A percentile compares a stretch with the other conserved stretches of the same genome.
Evolutionary conservation across 352 stramenopile genomes (phyloP).

Genomic region (Pythium dissimile): DNA sequence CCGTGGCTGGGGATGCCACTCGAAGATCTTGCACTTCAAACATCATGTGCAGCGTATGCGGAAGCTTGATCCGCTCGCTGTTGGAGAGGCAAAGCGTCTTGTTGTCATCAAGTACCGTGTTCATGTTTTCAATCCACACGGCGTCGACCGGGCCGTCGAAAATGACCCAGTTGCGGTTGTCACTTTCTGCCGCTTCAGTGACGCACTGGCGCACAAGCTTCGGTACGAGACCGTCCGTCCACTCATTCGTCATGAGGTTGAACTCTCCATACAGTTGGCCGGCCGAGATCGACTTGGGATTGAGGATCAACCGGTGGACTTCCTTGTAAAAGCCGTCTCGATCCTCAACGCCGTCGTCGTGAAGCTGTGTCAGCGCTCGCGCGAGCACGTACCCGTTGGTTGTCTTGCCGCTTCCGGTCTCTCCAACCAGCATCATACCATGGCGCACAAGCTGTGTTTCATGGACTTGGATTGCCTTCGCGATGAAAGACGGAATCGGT

Average conservation of each 20-base stretch:
- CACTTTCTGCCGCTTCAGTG: slow-evolving; percentile 65
- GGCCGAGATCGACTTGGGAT: slow-evolving; percentile 96
- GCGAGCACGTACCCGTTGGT: slow-evolving; percentile 80
- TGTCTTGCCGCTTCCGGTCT: slow-evolving; percentile 88
- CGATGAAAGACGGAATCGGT: slow-evolving; percentile 82
- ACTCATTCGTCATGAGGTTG: slow-evolving; percentile 93
- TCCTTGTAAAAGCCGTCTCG: slow-evolving; percentile 87
- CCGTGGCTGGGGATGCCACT: slow-evolving; percentile 85
- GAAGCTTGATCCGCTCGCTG: slow-evolving; percentile 86
- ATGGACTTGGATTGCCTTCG: slow-evolving; percentile 87
- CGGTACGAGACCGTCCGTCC: slow-evolving; percentile 91
- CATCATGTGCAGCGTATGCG: slow-evolving; percentile 89
- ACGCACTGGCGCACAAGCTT: slow-evolving; percentile 91
- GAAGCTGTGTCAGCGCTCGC: slow-evolving; percentile 65
- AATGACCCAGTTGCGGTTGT: slow-evolving; percentile 89
- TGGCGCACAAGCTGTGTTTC: slow-evolving; percentile 91
- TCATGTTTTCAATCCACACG: slow-evolving; percentile 94
- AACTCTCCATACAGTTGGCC: slow-evolving; percentile 94
- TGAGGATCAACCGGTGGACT: slow-evolving; percentile 87
- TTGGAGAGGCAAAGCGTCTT: slow-evolving; percentile 86
- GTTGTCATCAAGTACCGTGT: slow-evolving; percentile 88
- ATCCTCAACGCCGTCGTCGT: slow-evolving; percentile 76
- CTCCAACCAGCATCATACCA: slow-evolving; percentile 94
- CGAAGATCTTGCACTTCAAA: slow-evolving; percentile 91
- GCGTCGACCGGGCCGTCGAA: slow-evolving; percentile 90